phyloP scores from a whole-genome alignment of 352 stramenopile species.

The Globisporangium echinulatum region DNA sequence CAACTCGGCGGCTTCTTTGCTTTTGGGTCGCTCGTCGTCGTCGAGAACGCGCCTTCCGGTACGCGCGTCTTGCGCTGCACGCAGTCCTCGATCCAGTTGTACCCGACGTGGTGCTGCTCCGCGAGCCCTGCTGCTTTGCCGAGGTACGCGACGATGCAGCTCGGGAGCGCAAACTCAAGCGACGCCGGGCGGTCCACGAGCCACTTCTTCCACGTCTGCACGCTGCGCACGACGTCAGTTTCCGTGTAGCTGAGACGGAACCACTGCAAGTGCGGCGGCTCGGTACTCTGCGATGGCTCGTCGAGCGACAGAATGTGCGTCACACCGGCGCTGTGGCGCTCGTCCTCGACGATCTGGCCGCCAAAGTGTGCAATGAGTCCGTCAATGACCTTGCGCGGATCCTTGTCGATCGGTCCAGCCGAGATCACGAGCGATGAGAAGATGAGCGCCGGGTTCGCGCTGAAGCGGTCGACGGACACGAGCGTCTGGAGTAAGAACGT shows the following conservation, averaged over 20 bases:
- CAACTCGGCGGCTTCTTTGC: slow-evolving; percentile 23
- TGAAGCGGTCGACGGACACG: slow-evolving; percentile 69
- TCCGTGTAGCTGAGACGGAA: slow-evolving; percentile 45
- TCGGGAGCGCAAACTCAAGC: slow-evolving; percentile 44
- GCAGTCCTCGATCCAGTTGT: slow-evolving; percentile 81
- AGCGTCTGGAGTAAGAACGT: slow-evolving; percentile 57
- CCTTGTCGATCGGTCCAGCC: slow-evolving; percentile 64
- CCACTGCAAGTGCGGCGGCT: slow-evolving; percentile 29
- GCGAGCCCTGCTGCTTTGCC: slow-evolving; percentile 39
- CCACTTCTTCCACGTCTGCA: slow-evolving; percentile 42
- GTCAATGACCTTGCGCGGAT: slow-evolving; percentile 75
- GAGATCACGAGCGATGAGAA: slow-evolving; percentile 76
- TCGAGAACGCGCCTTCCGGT: slow-evolving; percentile 43
- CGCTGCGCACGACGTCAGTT: slow-evolving; percentile 25
- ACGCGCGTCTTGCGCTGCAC: slow-evolving; percentile 44
- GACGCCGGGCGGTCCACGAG: slow-evolving; percentile 22
- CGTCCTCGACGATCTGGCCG: slow-evolving; percentile 61
- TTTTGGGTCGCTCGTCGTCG: background rate
- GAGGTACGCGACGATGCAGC: slow-evolving; percentile 51
- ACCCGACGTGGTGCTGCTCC: slow-evolving; percentile 60
- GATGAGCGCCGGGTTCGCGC: slow-evolving; percentile 62
- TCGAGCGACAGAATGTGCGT: slow-evolving; percentile 73
- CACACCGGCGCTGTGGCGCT: slow-evolving; percentile 32
- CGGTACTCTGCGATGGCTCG: slow-evolving; percentile 21
- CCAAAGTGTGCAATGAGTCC: slow-evolving; percentile 78